Evolutionary conservation across 495 filamentous ascomycete genomes (phyloP), one percentile per base, ranked within the genome.

Genomic region (Talaromyces wortmannii): DNA sequence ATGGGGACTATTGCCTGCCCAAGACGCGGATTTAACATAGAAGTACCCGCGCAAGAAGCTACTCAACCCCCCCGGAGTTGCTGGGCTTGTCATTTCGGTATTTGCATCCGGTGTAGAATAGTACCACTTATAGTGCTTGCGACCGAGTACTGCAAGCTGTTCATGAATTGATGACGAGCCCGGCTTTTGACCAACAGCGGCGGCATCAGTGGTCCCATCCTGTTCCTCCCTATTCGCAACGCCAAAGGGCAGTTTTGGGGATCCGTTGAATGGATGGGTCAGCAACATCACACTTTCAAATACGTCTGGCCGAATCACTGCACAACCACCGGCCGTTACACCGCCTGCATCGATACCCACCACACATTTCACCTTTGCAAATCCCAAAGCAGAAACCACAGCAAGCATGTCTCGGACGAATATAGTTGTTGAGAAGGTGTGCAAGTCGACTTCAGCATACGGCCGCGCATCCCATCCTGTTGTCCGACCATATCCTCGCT

Each of bases 91-190:
- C 84, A 86, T 88, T 17, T 88, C 82, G 0, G 42, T n/a, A 31
- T 75, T 79, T 1, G 84, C 84, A 3, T 65, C 50, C 0, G 72
- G 52, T 15, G 78, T 83, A 0, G 81, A 84, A 61, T 88, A 87
- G 64, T 88, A 87, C 79, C 77, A 83, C 62, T 83, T 85, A 69
- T 88, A 88, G 57, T 88, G 83, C 57, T 88, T 88, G 40, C 82
- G 64, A 3, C 72, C 62, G 7, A 82, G 69, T 29, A 66, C 59
- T 7, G 78, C 79, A 7, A 89, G 71, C 16, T 78, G 77, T 40
- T 71, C 70, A 48, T 83, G 78, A 11, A 88, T 76, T 55, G 83
- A 79, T 11, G 60, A 29, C 45, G 63, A 61, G 10, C 55, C 55
- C 12, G 33, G 47, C 23, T 55, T 52, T 48, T 57, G 61, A n/a